These are phyloP conservation scores for Ophiostoma piceae DNA, from an alignment of 2,329 filamentous ascomycete species.

Conservation along the genomic window DNA sequence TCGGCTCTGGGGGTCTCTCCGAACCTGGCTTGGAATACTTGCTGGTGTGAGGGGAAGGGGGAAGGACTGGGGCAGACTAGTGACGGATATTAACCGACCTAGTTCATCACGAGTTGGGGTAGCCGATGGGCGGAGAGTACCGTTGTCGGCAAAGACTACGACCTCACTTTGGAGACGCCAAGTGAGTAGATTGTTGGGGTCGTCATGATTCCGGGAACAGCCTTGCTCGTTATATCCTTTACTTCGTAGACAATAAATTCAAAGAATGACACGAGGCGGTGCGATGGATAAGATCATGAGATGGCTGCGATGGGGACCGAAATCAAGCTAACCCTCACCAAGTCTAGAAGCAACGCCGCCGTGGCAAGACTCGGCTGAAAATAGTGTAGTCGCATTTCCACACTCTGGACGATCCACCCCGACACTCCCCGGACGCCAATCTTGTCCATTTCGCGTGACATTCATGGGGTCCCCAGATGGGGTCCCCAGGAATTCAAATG, in stretches of 20 bases:
- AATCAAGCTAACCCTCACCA: background rate
- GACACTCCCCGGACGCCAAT: constrained; percentile 10
- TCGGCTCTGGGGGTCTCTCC: background rate
- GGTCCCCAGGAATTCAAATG: background rate
- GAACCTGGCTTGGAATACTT: background rate
- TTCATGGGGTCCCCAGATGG: constrained; percentile 8
- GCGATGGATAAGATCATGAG: background rate
- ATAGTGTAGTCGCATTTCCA: background rate
- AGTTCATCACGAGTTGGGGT: background rate
- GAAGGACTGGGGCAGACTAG: background rate
- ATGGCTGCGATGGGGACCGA: background rate
- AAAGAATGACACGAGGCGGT: background rate
- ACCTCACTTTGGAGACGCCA: background rate
- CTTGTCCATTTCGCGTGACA: background rate
- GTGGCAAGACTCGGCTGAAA: background rate
- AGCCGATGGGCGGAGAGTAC: background rate
- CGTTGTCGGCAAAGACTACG: background rate
- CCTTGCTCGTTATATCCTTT: background rate
- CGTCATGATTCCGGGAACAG: background rate
- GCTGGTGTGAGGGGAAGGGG: background rate
- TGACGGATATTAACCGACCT: background rate
- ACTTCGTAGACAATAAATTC: background rate
- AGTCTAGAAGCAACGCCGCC: background rate
- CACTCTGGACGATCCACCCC: background rate
- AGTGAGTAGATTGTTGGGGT: background rate